Evolutionary conservation across 1,284 basidiomycete species (phyloP).

Genomic region (Moesziomyces antarcticus): DNA sequence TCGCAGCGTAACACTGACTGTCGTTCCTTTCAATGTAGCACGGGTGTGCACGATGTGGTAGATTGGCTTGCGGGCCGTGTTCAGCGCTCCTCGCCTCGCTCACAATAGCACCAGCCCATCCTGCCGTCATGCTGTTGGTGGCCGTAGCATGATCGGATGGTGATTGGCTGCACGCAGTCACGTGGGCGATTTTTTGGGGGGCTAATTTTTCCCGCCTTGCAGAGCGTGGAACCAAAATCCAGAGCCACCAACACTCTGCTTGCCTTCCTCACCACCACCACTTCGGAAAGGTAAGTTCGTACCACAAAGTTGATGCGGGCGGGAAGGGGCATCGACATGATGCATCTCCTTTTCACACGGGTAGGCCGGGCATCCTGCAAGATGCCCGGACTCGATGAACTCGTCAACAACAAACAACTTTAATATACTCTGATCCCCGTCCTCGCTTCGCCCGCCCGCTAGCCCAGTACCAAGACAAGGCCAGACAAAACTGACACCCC

Average conservation of each 20-base stretch:
- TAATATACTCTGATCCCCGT: constrained; percentile 51
- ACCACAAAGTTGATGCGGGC: background rate
- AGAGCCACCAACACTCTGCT: background rate
- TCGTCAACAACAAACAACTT: constrained; percentile 47
- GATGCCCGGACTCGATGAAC: constrained; percentile 41
- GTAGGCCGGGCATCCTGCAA: constrained; percentile 45
- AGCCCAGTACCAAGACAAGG: background rate
- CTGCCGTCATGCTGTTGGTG: no score
- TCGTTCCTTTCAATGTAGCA: constrained; percentile 2
- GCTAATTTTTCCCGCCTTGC: background rate
- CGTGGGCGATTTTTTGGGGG: background rate
- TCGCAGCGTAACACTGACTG: background rate
- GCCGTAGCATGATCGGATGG: background rate
- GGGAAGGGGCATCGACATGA: constrained; percentile 7
- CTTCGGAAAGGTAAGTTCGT: background rate
- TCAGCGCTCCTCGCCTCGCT: constrained; percentile 4
- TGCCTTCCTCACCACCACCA: background rate
- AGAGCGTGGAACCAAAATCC: background rate
- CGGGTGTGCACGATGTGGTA: constrained; percentile 32
- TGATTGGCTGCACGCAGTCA: background rate
- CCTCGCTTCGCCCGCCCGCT: background rate
- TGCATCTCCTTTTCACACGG: constrained; percentile 29
- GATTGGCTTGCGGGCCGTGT: constrained; percentile 42
- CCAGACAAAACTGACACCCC: background rate
- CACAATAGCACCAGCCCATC: background rate